Base-by-base conservation (phyloP, 768 basidiomycete species). In the Auriculariales sp. region DNA sequence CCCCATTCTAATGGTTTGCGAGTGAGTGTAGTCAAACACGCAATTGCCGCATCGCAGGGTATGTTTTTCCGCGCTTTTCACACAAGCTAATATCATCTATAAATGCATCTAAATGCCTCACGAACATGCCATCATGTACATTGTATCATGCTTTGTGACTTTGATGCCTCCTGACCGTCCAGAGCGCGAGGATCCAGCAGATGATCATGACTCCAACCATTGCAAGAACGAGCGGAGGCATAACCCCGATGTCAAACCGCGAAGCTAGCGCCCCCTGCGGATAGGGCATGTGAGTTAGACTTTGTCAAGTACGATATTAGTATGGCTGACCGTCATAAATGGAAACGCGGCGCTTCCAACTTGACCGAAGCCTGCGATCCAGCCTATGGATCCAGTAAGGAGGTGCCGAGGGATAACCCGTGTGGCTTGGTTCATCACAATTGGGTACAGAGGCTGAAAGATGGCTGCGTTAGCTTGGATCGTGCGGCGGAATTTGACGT, bases 271-370 rank as follows among this genome's bases (percentile, higher is more conserved):
- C n/a, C n/a, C n/a, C n/a, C n/a, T n/a, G 31, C 7, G 7, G 31
- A 32, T 15, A 32, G 7, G 15, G 9, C 7, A 32, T 32, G 31
- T 7, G 7, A 15, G 31, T 7, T 9, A 15, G 31, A 32, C 31
- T 7, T 9, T 7, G 78, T 61, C 54, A 81, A 79, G 81, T 60
- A 77, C 72, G 52, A 69, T 76, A 22, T 70, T 69, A 4, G 84
- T 74, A 19, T 87, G 71, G 2, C 77, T 71, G 22, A 83, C 83
- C 1, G 81, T 81, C 53, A 85, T 70, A 55, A 88, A 85, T 0
- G 86, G 84, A 3, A 87, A 57, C 4, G 81, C 53, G 0, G 84
- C 84, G 33, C 77, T 77, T 15, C 86, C 86, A 3, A 81, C 77
- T 57, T 81, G 79, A 0, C 85, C 83, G 45, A 56, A 45, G 11